phyloP scores from a whole-genome alignment of 2,329 filamentous ascomycete species.

The Botrytis galanthina region DNA sequence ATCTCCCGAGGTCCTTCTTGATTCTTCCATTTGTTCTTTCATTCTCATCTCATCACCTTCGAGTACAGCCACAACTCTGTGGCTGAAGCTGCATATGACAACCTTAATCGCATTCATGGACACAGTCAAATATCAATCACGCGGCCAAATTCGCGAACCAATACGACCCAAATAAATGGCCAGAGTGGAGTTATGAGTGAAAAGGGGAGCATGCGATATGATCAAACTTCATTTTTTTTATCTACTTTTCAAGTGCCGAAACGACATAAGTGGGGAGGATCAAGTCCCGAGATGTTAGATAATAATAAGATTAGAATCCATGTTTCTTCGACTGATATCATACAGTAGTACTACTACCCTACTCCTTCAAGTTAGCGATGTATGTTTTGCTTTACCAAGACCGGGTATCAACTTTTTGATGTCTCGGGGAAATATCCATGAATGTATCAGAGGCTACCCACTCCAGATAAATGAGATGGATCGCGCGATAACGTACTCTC shows the following conservation, averaged over 20 bases:
- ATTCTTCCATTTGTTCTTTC: slow-evolving; percentile 1
- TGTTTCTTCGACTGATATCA: not conserved
- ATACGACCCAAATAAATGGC: not conserved
- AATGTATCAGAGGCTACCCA: not conserved
- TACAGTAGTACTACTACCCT: slow-evolving; percentile 10
- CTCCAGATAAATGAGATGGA: not conserved
- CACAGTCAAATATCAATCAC: not conserved
- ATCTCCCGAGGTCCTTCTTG: not conserved
- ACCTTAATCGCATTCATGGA: not conserved
- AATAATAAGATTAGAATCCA: not conserved
- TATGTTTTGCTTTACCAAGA: slow-evolving; percentile 16
- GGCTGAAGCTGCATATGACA: not conserved
- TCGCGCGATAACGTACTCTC: not conserved
- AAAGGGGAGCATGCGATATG: not conserved
- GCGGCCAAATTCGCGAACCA: slow-evolving; percentile 4
- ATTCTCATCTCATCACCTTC: not conserved
- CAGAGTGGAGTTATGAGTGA: not conserved
- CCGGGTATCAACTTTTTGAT: not conserved
- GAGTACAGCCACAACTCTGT: not conserved
- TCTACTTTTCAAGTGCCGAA: not conserved
- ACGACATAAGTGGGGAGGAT: not conserved
- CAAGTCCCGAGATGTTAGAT: not conserved
- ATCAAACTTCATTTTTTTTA: not conserved
- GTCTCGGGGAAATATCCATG: slow-evolving; percentile 16
- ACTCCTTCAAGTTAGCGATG: not conserved